These are phyloP conservation scores for Pleurotus tuber-regium DNA, from an alignment of 768 basidiomycete species.

Conservation along the genomic window DNA sequence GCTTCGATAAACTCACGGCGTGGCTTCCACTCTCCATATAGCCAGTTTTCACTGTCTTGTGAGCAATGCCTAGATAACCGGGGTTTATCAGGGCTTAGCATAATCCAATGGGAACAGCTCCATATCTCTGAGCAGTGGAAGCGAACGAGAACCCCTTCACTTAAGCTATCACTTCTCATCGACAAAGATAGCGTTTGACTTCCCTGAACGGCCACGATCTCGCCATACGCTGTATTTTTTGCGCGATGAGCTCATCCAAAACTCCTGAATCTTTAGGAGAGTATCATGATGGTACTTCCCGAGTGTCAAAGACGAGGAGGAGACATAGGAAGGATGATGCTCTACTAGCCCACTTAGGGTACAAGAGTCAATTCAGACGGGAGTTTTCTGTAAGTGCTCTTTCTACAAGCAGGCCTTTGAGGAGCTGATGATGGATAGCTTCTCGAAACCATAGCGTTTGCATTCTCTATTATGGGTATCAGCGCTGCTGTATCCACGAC, in stretches of 20 bases:
- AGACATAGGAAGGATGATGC: constrained; percentile 31
- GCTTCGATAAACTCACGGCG: neutral
- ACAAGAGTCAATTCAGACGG: constrained; percentile 55
- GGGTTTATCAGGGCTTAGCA: too few species aligned
- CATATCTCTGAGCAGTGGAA: too few species aligned
- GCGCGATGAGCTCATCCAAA: neutral
- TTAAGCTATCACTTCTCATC: too few species aligned
- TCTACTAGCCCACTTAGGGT: constrained; percentile 50
- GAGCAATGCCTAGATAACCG: neutral
- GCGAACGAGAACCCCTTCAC: too few species aligned
- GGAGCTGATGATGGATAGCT: constrained; percentile 26
- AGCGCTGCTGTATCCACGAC: constrained; percentile 54
- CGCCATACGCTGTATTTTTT: too few species aligned
- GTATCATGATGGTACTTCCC: neutral
- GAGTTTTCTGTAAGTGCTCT: constrained; percentile 50
- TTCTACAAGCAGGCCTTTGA: neutral
- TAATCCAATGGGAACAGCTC: too few species aligned
- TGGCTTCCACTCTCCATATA: constrained; percentile 2
- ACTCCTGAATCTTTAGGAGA: neutral
- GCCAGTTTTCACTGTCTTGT: neutral
- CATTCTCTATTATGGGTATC: constrained; percentile 62
- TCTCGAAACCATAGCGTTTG: constrained; percentile 52
- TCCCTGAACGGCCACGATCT: too few species aligned
- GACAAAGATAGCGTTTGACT: too few species aligned
- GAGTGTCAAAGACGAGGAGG: neutral